Conservation (phyloP, 2,329 filamentous ascomycete species). For the Rhinocladiella mackenziei region DNA sequence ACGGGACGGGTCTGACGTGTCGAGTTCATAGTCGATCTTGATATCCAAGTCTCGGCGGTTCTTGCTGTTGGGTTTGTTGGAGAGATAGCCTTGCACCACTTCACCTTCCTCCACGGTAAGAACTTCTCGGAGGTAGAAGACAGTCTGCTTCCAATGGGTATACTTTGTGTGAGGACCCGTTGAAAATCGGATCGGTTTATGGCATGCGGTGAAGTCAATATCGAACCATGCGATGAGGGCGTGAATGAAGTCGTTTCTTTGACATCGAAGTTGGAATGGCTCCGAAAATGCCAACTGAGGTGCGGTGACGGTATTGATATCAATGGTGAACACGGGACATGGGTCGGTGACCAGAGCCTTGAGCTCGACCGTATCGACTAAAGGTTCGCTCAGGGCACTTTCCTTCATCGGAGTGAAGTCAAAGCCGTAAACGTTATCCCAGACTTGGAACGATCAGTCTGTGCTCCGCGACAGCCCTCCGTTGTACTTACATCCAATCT, state of each 20-base stretch:
- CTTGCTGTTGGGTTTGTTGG: conserved; percentile 85
- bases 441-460: conserved; percentile 59
- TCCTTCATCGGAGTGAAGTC: conserved; percentile 91
- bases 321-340: conserved; percentile 75
- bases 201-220: conserved; percentile 96
- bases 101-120: conserved; percentile 88
- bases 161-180: conserved; percentile 98
- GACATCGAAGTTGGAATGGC: conserved; percentile 70
- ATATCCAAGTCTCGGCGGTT: conserved; percentile 96
- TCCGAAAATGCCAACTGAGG: conserved; percentile 79
- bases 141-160: conserved; percentile 99
- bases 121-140: conserved; percentile 94
- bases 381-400: conserved; percentile 87
- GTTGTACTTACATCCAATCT: conserved; percentile 85
- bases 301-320: conserved; percentile 84
- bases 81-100: conserved; percentile 66
- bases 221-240: conserved; percentile 98
- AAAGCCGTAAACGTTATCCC: conserved; percentile 99
- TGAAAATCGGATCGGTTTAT: conserved; percentile 95
- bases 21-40: conserved; percentile 73
- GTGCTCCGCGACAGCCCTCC: neutral
- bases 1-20: conserved; percentile 69
- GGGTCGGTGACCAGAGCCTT: conserved; percentile 97
- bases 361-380: conserved; percentile 95
- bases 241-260: conserved; percentile 91